A percentile compares a stretch with the other conserved stretches of the same genome.
These are phyloP conservation scores for Candida oleophila DNA, from an alignment of 805 yeast species.

Conservation along the genomic window DNA sequence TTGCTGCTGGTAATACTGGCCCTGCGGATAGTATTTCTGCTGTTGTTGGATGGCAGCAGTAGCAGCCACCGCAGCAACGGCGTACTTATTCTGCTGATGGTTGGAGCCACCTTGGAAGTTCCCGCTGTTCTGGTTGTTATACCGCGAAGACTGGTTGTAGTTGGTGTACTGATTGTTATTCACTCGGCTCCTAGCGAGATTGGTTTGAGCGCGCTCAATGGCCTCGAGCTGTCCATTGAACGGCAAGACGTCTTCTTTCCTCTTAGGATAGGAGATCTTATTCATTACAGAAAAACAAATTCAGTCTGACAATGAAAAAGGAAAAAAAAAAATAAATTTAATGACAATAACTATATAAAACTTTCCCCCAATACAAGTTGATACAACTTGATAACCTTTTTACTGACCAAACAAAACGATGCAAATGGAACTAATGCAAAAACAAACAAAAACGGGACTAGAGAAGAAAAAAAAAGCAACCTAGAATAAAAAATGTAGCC, in stretches of 20 bases:
- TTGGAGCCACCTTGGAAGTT: constrained; percentile 5
- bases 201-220: constrained; percentile 15
- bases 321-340: too few species aligned
- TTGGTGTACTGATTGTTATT: constrained; percentile 5
- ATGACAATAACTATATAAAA: too few species aligned
- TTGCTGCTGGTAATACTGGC: constrained; percentile 11
- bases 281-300: background rate
- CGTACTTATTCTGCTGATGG: constrained; percentile 21
- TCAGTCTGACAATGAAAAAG: constrained; percentile 34
- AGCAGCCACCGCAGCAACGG: constrained; percentile 28
- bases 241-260: constrained; percentile 24
- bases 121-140: constrained; percentile 7
- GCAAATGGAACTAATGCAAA: constrained; percentile 1
- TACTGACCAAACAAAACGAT: background rate
- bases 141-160: constrained; percentile 8
- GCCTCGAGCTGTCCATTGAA: constrained; percentile 28
- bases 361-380: too few species aligned
- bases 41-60: constrained; percentile 34
- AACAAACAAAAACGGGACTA: background rate
- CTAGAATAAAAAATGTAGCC: background rate
- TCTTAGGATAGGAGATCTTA: constrained; percentile 17
- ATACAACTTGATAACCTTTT: too few species aligned
- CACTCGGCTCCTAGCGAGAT: constrained; percentile 8
- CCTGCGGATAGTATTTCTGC: constrained; percentile 18
- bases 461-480: background rate